Evolutionary conservation across 2,329 filamentous ascomycete genomes (phyloP).

Genomic region (Tolypocladium endophyticum): DNA sequence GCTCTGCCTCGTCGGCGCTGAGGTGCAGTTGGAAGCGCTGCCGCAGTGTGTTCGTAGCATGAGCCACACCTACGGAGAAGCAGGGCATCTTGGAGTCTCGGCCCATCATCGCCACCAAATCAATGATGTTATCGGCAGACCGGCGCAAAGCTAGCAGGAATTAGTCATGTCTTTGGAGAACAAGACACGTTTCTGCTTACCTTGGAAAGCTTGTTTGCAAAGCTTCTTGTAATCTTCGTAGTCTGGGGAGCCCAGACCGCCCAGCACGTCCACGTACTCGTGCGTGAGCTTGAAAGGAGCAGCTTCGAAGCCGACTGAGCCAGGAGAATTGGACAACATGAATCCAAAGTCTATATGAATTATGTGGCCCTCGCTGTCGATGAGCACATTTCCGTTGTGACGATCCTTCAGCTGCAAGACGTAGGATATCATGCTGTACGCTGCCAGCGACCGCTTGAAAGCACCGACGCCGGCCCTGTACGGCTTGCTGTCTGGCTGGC

Average conservation of each 20-base stretch:
- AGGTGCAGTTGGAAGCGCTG: constrained; percentile 74
- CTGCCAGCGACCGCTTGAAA: constrained; percentile 72
- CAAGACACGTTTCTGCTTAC: constrained; percentile 26
- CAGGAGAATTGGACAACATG: constrained; percentile 80
- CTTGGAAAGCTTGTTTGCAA: constrained; percentile 78
- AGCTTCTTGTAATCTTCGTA: constrained; percentile 68
- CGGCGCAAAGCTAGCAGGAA: constrained; percentile 52
- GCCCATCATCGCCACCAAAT: constrained; percentile 77
- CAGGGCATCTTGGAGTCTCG: constrained; percentile 76
- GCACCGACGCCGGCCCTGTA: constrained; percentile 65
- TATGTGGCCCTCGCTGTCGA: constrained; percentile 78
- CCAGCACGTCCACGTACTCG: constrained; percentile 76
- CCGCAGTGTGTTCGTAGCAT: constrained; percentile 58
- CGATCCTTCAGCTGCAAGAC: constrained; percentile 76
- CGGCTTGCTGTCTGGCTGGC: constrained; percentile 54
- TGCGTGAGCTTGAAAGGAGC: constrained; percentile 80
- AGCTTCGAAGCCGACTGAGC: constrained; percentile 75
- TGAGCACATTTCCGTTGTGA: constrained; percentile 78
- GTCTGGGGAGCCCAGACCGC: constrained; percentile 57
- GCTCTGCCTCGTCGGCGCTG: constrained; percentile 71
- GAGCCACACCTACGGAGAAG: constrained; percentile 62
- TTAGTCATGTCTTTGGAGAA: background rate
- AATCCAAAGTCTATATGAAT: constrained; percentile 87
- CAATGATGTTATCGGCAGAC: constrained; percentile 71
- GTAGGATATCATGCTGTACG: constrained; percentile 79